Conservation (phyloP, 495 filamentous ascomycete genomes). For the Arthonia radiata region DNA sequence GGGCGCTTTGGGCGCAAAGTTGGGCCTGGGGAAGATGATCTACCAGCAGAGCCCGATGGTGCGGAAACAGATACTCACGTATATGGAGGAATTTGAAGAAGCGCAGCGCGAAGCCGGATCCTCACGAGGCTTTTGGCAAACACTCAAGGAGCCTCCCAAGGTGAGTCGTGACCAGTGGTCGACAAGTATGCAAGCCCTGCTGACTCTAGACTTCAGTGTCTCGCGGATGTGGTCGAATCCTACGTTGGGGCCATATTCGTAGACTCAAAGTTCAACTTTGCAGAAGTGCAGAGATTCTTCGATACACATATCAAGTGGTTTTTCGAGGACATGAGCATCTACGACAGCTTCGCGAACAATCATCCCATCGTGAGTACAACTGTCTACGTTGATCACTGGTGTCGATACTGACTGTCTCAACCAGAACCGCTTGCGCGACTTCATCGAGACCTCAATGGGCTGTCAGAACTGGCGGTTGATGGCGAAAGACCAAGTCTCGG, state of each 20-base stretch:
- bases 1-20: constrained; percentile 48
- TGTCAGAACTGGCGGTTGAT: constrained; percentile 32
- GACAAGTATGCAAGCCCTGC: neutral
- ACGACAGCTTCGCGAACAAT: constrained; percentile 70
- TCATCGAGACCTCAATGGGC: constrained; percentile 23
- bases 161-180: constrained; percentile 10
- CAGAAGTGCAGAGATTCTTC: constrained; percentile 54
- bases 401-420: constrained; percentile 1
- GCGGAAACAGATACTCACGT: constrained; percentile 38
- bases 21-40: constrained; percentile 56
- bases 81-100: constrained; percentile 39
- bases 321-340: constrained; percentile 72
- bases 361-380: constrained; percentile 41
- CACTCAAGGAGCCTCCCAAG: constrained; percentile 48
- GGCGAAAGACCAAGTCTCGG: constrained; percentile 20
- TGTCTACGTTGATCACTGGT: constrained; percentile 6
- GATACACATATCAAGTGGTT: constrained; percentile 40
- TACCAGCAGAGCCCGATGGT: constrained; percentile 31
- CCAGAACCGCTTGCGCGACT: constrained; percentile 28
- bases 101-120: constrained; percentile 26
- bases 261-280: constrained; percentile 63
- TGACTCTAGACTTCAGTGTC: constrained; percentile 21
- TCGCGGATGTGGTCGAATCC: constrained; percentile 74
- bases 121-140: constrained; percentile 59
- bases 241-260: constrained; percentile 83